Base-by-base conservation (phyloP, 202 grass and related monocot species). In the Schoenoplectus tabernaemontani region DNA sequence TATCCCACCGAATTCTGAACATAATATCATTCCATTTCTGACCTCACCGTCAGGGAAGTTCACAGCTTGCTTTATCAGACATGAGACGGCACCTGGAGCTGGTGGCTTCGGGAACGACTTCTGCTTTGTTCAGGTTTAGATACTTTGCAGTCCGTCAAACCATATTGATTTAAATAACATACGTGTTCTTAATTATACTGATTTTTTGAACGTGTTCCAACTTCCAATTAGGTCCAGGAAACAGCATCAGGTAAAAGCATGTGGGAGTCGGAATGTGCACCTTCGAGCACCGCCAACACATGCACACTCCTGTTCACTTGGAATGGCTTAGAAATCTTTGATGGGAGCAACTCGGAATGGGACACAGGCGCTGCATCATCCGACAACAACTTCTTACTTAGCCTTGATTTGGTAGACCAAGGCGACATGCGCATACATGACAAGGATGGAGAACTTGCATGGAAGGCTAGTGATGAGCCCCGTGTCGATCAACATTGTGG, bases 371-470 rank as follows among this genome's bases (percentile, higher is more conserved):
- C 91, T 5, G 85, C 74, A 81, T 86, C 76, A 36, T 78, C 90
- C 75, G 79, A 87, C 58, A 73, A 85, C 67, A 87, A 90, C 82
- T 93, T 91, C 82, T 64, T 97, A 23, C 43, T 86, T 65, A 91
- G 75, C 65, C 64, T 97, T 9, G 93, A 97, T 82, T 82, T 97
- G 26, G 87, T 93, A 32, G 93, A 97, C 79, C 88, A 91, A 74
- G 89, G 93, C 0, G 93, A 97, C 84, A 97, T 93, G 89, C 85
- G 91, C 72, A 82, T 97, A 83, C 89, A 86, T 13, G 91, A 97
- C 82, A 91, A 93, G 84, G 83, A 89, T 41, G 91, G 87, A 2
- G 91, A 97, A 87, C 84, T 97, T 26, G 85, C 93, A 3, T 97
- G 93, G 93, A 87, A 92, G 15, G 91, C 93, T 26, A 93, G 91